phyloP scores from a whole-genome alignment of 2,329 filamentous ascomycete species.

The Davidsoniella virescens region DNA sequence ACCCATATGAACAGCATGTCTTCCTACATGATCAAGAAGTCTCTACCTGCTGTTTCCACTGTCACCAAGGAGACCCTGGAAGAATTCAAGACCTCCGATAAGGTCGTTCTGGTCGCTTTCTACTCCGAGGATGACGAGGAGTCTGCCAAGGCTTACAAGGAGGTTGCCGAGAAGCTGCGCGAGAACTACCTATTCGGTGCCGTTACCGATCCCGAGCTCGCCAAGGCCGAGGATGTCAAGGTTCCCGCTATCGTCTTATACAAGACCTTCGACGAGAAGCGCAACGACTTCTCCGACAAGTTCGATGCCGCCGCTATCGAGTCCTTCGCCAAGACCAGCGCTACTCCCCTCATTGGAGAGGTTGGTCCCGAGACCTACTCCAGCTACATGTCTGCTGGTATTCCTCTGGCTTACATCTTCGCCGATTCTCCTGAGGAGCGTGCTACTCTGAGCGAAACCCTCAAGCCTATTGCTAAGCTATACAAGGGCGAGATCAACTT shows the following conservation, averaged over 20 bases:
- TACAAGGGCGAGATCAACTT: constrained; percentile 94
- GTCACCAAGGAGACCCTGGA: constrained; percentile 70
- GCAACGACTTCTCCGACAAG: constrained; percentile 65
- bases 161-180: constrained; percentile 58
- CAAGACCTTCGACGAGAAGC: constrained; percentile 96
- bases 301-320: constrained; percentile 69
- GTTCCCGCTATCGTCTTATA: constrained; percentile 81
- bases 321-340: constrained; percentile 66
- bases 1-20: constrained; percentile 32
- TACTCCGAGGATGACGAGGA: constrained; percentile 65
- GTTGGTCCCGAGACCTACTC: constrained; percentile 94
- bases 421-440: constrained; percentile 85
- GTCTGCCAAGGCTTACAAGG: constrained; percentile 69
- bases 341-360: constrained; percentile 85
- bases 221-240: constrained; percentile 79
- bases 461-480: constrained; percentile 80
- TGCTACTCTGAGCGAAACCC: constrained; percentile 52
- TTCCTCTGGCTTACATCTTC: constrained; percentile 96
- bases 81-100: constrained; percentile 96
- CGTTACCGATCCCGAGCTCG: constrained; percentile 65
- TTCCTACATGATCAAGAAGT: constrained; percentile 97
- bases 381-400: constrained; percentile 79
- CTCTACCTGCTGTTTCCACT: constrained; percentile 75
- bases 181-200: constrained; percentile 89
- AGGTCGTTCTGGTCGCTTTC: constrained; percentile 87